Percentiles rank a stretch among this genome's conserved stretches.
These are phyloP conservation scores for Hysterium pulicare DNA, from an alignment of 2,329 filamentous ascomycete genomes.

Conservation along the genomic window DNA sequence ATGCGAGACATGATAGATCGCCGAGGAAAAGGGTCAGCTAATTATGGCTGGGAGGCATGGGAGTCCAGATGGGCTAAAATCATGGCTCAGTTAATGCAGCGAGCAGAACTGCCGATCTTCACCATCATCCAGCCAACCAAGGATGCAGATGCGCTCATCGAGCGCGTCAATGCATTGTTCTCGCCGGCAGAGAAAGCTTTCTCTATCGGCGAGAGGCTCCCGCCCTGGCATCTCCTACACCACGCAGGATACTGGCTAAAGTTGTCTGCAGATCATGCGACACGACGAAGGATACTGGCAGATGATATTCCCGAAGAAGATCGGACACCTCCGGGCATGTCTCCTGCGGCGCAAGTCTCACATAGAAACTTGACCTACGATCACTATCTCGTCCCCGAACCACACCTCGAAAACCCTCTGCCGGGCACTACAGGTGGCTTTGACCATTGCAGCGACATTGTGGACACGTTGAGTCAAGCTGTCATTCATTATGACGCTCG, in stretches of 20 bases:
- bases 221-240: slow-evolving; percentile 58
- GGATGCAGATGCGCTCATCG: slow-evolving; percentile 25
- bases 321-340: slow-evolving; percentile 52
- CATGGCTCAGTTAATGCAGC: slow-evolving; percentile 59
- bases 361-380: slow-evolving; percentile 55
- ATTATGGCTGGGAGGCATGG: slow-evolving; percentile 94
- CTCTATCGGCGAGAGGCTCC: slow-evolving; percentile 47
- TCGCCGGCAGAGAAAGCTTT: slow-evolving; percentile 51
- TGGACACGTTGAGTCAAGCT: slow-evolving; percentile 46
- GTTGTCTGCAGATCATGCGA: slow-evolving; percentile 51
- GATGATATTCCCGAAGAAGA: slow-evolving; percentile 59
- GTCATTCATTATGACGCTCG: slow-evolving; percentile 51
- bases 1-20: slow-evolving; percentile 76
- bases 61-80: slow-evolving; percentile 68
- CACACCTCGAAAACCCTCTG: slow-evolving; percentile 53
- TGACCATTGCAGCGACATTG: slow-evolving; percentile 52
- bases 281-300: slow-evolving; percentile 49
- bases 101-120: slow-evolving; percentile 49
- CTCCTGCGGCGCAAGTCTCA: slow-evolving; percentile 53
- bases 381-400: slow-evolving; percentile 58
- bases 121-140: slow-evolving; percentile 20
- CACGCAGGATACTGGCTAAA: slow-evolving; percentile 62
- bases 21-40: slow-evolving; percentile 77
- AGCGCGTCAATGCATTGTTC: slow-evolving; percentile 38
- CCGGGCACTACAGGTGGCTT: slow-evolving; percentile 42